A percentile compares a stretch with the other conserved stretches of the same genome.
phyloP scores from a whole-genome alignment of 768 basidiomycete genomes.

The Suillus luteus region DNA sequence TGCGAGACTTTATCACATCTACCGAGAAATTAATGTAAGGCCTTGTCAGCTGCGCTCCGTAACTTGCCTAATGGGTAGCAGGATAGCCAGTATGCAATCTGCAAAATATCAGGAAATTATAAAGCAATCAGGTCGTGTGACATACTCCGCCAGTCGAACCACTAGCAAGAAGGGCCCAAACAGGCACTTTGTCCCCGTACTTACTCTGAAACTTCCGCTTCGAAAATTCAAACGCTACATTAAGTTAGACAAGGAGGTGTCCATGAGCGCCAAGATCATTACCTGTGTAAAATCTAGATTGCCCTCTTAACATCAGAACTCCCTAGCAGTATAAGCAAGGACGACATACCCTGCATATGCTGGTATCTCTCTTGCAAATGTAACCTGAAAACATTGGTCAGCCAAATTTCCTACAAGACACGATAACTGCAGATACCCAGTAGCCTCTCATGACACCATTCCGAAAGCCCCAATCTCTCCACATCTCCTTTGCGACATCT shows the following conservation, averaged over 20 bases:
- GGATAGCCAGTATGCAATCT: constrained; percentile 92
- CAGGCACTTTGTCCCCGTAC: constrained; percentile 71
- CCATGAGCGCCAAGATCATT: neutral
- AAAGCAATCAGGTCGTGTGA: constrained; percentile 18
- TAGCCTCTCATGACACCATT: constrained; percentile 95
- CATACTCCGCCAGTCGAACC: constrained; percentile 83
- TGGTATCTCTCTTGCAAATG: constrained; percentile 91
- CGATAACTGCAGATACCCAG: constrained; percentile 60
- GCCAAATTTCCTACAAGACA: neutral
- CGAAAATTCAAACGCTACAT: constrained; percentile 80
- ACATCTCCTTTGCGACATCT: constrained; percentile 78
- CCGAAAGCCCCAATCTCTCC: constrained; percentile 81
- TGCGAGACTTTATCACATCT: constrained; percentile 92
- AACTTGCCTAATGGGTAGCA: constrained; percentile 81
- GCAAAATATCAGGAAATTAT: constrained; percentile 1
- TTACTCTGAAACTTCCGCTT: constrained; percentile 71
- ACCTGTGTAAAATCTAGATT: constrained; percentile 69
- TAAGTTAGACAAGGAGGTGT: neutral
- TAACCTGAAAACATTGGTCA: constrained; percentile 54
- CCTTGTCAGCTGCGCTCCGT: neutral
- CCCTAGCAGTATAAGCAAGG: neutral
- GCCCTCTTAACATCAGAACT: constrained; percentile 6
- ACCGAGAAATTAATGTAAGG: neutral
- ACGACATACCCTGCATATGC: constrained; percentile 78
- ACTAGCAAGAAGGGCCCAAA: constrained; percentile 83